Evolutionary conservation across 352 stramenopile genomes (phyloP), one percentile per base, ranked within the genome.

Genomic region (Phytophthora boehmeriae): DNA sequence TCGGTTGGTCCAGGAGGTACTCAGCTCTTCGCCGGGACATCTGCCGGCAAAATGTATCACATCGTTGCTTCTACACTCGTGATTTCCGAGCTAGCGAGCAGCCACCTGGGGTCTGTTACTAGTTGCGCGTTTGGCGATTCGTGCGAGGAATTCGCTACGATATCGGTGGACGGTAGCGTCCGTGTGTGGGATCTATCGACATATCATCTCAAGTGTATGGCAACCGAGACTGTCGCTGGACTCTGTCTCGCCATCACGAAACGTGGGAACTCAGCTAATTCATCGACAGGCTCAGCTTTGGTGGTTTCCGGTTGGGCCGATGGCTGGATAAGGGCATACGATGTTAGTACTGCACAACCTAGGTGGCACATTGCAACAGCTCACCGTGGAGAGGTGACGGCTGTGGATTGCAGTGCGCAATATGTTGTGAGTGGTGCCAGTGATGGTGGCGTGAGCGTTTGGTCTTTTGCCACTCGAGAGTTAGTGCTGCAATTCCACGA

Each of bases 401-500:
- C 71, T 13, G 70, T 95, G 5, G 73, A 81, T 11, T 78, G 71
- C n/a, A 89, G 72, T 42, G 56, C 73, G 9, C 59, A 73, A 38
- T 96, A 93, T 54, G 73, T 96, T 16, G 83, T 97, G 4, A 96
- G 85, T 49, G 89, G 87, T 8, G 76, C 86, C 5, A 80, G 69
- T 23, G 92, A 97, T 45, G 92, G 93, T 36, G 87, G 76, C 0
- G 88, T 98, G n/a, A 90, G 83, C 54, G 71, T 98, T 50, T 98
- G 93, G 93, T 89, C 80, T 1, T 69, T 88, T 10, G 71, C 80
- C 17, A 97, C 83, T 5, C 76, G 89, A 10, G 87, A 97, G 68
- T 76, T 98, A 13, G 86, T 97, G 48, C 73, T 97, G 9, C 83
- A 95, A 68, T 98, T 98, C 55, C 83, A 92, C 48, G 89, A 98